Percentiles rank a stretch among this genome's conserved stretches.
Evolutionary conservation across 176 grass and related monocot species (phyloP).

Genomic region (Melocanna baccifera): DNA sequence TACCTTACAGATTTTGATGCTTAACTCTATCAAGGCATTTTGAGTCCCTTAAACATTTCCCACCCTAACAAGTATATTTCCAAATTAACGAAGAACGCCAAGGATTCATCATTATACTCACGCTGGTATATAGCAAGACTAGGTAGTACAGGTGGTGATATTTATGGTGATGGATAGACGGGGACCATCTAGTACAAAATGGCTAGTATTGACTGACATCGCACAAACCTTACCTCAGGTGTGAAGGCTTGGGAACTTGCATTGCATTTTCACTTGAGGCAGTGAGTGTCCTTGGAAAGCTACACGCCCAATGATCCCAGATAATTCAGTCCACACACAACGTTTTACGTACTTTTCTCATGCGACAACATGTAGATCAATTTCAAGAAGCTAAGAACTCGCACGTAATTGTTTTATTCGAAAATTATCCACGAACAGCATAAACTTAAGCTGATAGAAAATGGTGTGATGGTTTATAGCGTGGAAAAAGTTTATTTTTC

Average conservation of each 20-base stretch:
- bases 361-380: not conserved
- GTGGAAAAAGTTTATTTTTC: not conserved
- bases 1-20: no score
- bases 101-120: not conserved
- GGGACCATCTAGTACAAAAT: conserved; percentile 29
- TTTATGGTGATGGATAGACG: not conserved
- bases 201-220: conserved; percentile 34
- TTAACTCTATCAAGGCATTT: no score
- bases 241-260: not conserved
- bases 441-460: not conserved
- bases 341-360: not conserved
- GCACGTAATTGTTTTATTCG: not conserved
- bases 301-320: not conserved
- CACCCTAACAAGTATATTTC: not conserved
- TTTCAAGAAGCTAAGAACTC: not conserved
- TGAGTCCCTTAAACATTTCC: not conserved
- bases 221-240: not conserved
- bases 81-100: not conserved
- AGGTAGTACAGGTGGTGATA: not conserved
- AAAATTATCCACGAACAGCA: not conserved
- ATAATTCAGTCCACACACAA: not conserved
- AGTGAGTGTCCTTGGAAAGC: not conserved
- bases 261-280: conserved; percentile 2
- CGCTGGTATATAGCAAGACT: not conserved
- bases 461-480: not conserved